Percentiles rank a stretch among this genome's conserved stretches.
Evolutionary conservation across 108 stramenopile genomes (phyloP).

Genomic region (Cyclotella distinguenda): DNA sequence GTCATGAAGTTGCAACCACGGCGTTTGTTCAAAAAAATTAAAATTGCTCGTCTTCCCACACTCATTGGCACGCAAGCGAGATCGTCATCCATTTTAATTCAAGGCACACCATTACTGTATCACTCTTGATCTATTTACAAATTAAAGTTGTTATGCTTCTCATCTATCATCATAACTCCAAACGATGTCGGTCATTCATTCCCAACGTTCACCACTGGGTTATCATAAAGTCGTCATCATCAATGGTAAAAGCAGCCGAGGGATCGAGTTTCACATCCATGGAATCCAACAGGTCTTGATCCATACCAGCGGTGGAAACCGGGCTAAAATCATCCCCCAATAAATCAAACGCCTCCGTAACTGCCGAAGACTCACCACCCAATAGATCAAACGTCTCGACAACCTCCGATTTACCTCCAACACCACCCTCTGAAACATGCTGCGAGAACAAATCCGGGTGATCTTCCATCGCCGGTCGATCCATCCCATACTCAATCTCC

Average conservation of each 20-base stretch:
- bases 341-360: constrained; percentile 39
- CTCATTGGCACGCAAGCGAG: too few species aligned
- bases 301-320: constrained; percentile 1
- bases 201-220: background rate
- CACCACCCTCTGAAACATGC: background rate
- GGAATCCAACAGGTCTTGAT: constrained; percentile 23
- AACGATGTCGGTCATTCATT: background rate
- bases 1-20: too few species aligned
- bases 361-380: too few species aligned
- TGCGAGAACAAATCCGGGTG: background rate
- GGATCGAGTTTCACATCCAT: constrained; percentile 39
- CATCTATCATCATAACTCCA: background rate
- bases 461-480: constrained; percentile 1
- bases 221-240: constrained; percentile 34
- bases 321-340: constrained; percentile 30
- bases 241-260: constrained; percentile 46
- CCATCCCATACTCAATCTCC: constrained; percentile 7
- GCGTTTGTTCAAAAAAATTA: too few species aligned
- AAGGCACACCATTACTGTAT: too few species aligned
- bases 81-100: too few species aligned
- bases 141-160: too few species aligned
- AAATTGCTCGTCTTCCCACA: too few species aligned
- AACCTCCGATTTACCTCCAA: background rate
- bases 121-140: too few species aligned
- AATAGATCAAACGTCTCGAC: too few species aligned